Evolutionary conservation across 192 early-diverging fungal species (phyloP).

Genomic region (Ramicandelaber brevisporus): DNA sequence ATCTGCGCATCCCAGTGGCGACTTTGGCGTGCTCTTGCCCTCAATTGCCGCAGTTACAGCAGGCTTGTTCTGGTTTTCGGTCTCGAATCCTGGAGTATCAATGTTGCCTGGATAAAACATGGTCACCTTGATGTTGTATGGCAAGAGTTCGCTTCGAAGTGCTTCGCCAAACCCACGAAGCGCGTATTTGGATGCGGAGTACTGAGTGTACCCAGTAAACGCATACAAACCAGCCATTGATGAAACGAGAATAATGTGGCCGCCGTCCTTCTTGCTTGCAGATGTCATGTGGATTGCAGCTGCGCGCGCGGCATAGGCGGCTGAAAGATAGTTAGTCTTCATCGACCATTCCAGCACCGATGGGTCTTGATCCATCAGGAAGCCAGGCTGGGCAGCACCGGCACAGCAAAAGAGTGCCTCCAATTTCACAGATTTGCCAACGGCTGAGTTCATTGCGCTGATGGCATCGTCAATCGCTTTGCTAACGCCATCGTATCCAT

Average conservation of each 20-base stretch:
- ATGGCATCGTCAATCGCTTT: no score
- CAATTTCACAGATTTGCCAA: no score
- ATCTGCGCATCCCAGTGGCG: no score
- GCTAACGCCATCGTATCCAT: no score
- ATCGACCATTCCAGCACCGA: constrained; percentile 24
- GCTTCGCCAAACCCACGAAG: constrained; percentile 43
- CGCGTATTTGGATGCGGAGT: constrained; percentile 45
- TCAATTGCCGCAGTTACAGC: no score
- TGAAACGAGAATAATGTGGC: constrained; percentile 38
- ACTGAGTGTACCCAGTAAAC: constrained; percentile 36
- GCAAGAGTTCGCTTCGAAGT: constrained; percentile 30
- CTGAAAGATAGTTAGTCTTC: constrained; percentile 40
- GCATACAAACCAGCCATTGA: constrained; percentile 39
- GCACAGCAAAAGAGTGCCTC: no score
- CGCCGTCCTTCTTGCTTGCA: constrained; percentile 20
- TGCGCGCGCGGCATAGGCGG: constrained; percentile 35
- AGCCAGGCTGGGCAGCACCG: no score
- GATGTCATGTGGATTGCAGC: constrained; percentile 27
- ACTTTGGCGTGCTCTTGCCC: no score
- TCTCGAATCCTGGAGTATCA: constrained; percentile 36
- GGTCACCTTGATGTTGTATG: constrained; percentile 33
- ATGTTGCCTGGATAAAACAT: constrained; percentile 50
- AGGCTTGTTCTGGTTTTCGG: constrained; percentile 9
- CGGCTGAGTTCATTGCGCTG: no score
- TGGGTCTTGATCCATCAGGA: constrained; percentile 27